Percentiles rank a stretch among this genome's conserved stretches.
Evolutionary conservation across 2,329 filamentous ascomycete species (phyloP).

Genomic region (Trichoderma oligosporum): DNA sequence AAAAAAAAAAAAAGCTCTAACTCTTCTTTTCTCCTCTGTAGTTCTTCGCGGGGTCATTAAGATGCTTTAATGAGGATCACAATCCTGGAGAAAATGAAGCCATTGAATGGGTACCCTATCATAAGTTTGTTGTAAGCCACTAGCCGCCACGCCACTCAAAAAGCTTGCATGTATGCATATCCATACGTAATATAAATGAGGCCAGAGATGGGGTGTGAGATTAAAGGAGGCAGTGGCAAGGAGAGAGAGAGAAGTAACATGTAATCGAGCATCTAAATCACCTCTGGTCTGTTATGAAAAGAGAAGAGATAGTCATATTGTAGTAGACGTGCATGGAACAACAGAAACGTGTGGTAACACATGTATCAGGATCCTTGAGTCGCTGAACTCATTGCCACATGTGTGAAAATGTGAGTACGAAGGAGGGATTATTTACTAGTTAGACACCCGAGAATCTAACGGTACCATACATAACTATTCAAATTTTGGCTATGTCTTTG

Average conservation of each 20-base stretch:
- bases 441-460: too few species aligned
- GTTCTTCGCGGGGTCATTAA: not conserved
- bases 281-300: not conserved
- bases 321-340: not conserved
- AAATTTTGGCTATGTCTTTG: too few species aligned
- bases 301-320: not conserved
- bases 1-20: too few species aligned
- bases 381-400: not conserved
- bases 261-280: not conserved
- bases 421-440: too few species aligned
- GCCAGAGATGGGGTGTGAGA: not conserved
- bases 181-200: not conserved
- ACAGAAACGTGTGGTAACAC: not conserved
- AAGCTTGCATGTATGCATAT: not conserved
- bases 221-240: not conserved
- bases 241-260: conserved; percentile 7
- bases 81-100: not conserved
- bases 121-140: not conserved
- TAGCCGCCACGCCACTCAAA: not conserved
- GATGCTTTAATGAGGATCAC: not conserved
- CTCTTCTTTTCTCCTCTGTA: too few species aligned
- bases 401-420: not conserved
- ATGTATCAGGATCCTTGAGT: not conserved
- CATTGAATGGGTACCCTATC: not conserved
- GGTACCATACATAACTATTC: too few species aligned